Percentiles rank a stretch among this genome's conserved stretches.
Evolutionary conservation across 2,329 filamentous ascomycete genomes (phyloP).

Genomic region (Cryphonectria japonica): DNA sequence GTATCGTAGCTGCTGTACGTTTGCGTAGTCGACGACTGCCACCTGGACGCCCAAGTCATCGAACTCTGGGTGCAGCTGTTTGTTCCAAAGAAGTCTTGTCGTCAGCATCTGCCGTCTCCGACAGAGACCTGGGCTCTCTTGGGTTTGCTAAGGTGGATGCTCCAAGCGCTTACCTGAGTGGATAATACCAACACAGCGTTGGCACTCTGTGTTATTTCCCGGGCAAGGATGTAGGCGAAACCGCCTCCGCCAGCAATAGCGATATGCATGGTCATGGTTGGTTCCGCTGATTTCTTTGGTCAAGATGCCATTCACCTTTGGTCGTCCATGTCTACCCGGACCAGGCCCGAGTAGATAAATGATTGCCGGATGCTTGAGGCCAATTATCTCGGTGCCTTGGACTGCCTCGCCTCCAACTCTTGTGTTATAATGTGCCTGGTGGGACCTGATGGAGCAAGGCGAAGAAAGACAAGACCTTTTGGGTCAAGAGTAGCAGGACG

Average conservation of each 20-base stretch:
- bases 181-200: slow-evolving; percentile 75
- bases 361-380: slow-evolving; percentile 16
- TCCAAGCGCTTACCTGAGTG: slow-evolving; percentile 53
- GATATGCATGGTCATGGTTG: slow-evolving; percentile 49
- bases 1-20: slow-evolving; percentile 61
- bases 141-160: not conserved
- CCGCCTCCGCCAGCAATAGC: slow-evolving; percentile 52
- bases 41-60: slow-evolving; percentile 65
- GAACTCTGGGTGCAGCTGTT: slow-evolving; percentile 53
- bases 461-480: not conserved
- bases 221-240: slow-evolving; percentile 50
- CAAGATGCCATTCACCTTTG: slow-evolving; percentile 9
- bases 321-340: slow-evolving; percentile 20
- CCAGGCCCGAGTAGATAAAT: slow-evolving; percentile 9
- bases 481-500: not conserved
- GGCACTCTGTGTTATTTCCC: slow-evolving; percentile 64
- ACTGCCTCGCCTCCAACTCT: slow-evolving; percentile 18
- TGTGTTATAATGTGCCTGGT: slow-evolving; percentile 1
- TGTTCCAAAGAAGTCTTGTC: not conserved
- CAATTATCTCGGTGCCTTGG: not conserved
- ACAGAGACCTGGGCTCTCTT: slow-evolving; percentile 25
- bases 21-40: slow-evolving; percentile 68
- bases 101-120: slow-evolving; percentile 6
- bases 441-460: slow-evolving; percentile 3
- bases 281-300: slow-evolving; percentile 6